Conservation (phyloP, 2,329 filamentous ascomycete genomes). For the Leptographium galeiforme region DNA sequence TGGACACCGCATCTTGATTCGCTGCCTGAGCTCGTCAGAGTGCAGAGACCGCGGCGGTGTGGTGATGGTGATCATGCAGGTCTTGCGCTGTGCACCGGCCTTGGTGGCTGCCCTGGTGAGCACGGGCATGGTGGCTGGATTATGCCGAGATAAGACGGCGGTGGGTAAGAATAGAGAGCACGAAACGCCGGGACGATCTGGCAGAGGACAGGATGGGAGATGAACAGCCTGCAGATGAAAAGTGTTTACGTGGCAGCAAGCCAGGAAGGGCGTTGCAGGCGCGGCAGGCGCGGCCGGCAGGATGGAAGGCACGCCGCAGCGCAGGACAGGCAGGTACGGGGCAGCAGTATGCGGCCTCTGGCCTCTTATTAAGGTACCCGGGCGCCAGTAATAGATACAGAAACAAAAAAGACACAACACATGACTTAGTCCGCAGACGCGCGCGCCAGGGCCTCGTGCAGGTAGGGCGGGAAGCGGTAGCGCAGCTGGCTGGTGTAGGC, state of each 20-base stretch:
- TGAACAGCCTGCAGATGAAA: too few species aligned
- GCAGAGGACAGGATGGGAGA: too few species aligned
- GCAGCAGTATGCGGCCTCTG: not conserved
- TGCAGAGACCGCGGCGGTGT: not conserved
- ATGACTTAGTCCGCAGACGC: slow-evolving; percentile 52
- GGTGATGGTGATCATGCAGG: not conserved
- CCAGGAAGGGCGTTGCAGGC: too few species aligned
- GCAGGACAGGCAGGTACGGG: not conserved
- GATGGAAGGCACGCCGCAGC: too few species aligned
- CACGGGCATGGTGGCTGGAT: not conserved
- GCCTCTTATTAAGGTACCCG: not conserved
- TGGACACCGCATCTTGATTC: slow-evolving; percentile 1
- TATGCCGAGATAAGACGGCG: not conserved
- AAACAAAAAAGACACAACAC: not conserved
- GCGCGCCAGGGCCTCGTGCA: slow-evolving; percentile 79
- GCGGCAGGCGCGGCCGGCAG: too few species aligned
- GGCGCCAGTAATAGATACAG: not conserved
- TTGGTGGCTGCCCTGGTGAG: not conserved
- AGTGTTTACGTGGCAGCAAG: too few species aligned
- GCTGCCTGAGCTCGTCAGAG: slow-evolving; percentile 44
- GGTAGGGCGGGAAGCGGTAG: slow-evolving; percentile 73
- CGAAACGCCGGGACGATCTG: not conserved
- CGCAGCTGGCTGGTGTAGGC: slow-evolving; percentile 87
- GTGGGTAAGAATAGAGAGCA: not conserved
- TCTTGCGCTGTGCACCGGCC: not conserved